Evolutionary conservation across 495 filamentous ascomycete species (phyloP).

Genomic region (Penicillium canescens): DNA sequence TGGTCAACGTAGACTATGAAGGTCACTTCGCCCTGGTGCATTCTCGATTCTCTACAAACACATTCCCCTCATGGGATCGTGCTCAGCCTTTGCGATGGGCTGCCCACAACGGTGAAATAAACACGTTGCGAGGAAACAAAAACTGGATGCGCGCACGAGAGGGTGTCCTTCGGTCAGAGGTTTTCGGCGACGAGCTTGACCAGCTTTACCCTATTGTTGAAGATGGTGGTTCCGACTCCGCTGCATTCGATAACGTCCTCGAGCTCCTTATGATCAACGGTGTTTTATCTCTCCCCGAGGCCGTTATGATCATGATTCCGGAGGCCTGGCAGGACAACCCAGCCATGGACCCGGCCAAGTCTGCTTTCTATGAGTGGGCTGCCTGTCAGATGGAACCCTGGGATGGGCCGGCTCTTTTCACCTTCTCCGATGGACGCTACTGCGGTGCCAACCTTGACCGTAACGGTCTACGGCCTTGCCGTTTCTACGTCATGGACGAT

Average conservation of each 20-base stretch:
- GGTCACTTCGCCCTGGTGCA: slow-evolving; percentile 97
- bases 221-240: slow-evolving; percentile 96
- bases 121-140: slow-evolving; percentile 98
- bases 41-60: slow-evolving; percentile 98
- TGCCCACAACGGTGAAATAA: slow-evolving; percentile 99
- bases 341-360: slow-evolving; percentile 91
- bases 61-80: slow-evolving; percentile 98
- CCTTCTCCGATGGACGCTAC: slow-evolving; percentile 96
- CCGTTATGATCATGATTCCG: slow-evolving; percentile 98
- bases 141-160: slow-evolving; percentile 99
- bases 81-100: slow-evolving; percentile 97
- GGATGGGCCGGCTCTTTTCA: slow-evolving; percentile 98
- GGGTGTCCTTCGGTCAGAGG: slow-evolving; percentile 88
- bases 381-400: slow-evolving; percentile 99
- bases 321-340: slow-evolving; percentile 98
- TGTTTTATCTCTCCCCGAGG: slow-evolving; percentile 93
- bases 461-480: slow-evolving; percentile 94
- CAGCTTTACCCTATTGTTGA: slow-evolving; percentile 92
- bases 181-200: slow-evolving; percentile 94
- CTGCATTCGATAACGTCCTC: slow-evolving; percentile 97
- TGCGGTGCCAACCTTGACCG: slow-evolving; percentile 98
- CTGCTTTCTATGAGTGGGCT: slow-evolving; percentile 99
- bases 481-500: slow-evolving; percentile 98
- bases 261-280: slow-evolving; percentile 96
- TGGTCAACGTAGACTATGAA: slow-evolving; percentile 97